Percentiles rank a stretch among this genome's conserved stretches.
These are phyloP conservation scores for Mortierella sp. DNA, from an alignment of 371 early-diverging fungal species.

Conservation along the genomic window DNA sequence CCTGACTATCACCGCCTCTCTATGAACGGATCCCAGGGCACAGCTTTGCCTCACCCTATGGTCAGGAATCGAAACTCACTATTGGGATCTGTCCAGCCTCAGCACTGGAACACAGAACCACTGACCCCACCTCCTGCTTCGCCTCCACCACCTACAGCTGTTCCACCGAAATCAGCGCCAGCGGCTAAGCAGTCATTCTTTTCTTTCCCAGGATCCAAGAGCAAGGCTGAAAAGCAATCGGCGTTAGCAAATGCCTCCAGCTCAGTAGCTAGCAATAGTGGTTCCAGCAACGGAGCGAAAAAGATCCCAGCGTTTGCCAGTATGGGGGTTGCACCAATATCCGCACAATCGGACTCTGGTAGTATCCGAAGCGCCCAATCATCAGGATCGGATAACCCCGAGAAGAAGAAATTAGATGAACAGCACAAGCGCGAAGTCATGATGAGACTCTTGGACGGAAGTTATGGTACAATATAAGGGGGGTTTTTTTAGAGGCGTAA, in stretches of 20 bases:
- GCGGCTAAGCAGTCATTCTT: slow-evolving; percentile 42
- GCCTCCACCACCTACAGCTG: slow-evolving; percentile 40
- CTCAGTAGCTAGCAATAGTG: slow-evolving; percentile 19
- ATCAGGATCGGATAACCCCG: slow-evolving; percentile 21
- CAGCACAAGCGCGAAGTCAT: slow-evolving; percentile 47
- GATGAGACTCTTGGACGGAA: slow-evolving; percentile 39
- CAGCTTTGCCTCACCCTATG: slow-evolving; percentile 54
- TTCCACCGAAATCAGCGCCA: slow-evolving; percentile 25
- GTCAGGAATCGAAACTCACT: slow-evolving; percentile 46
- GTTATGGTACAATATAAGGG: slow-evolving; percentile 11
- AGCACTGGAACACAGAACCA: slow-evolving; percentile 56
- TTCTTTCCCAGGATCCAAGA: slow-evolving; percentile 50
- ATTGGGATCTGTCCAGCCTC: slow-evolving; percentile 35
- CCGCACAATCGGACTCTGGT: slow-evolving; percentile 21
- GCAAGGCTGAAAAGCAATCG: slow-evolving; percentile 31
- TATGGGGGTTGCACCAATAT: slow-evolving; percentile 15
- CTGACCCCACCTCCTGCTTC: slow-evolving; percentile 54
- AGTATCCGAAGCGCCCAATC: slow-evolving; percentile 40
- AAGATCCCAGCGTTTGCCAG: slow-evolving; percentile 24
- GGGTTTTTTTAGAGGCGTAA: not conserved
- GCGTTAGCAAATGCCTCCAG: slow-evolving; percentile 12
- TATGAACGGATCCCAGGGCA: slow-evolving; percentile 37
- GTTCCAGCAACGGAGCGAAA: slow-evolving; percentile 5
- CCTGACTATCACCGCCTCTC: slow-evolving; percentile 43
- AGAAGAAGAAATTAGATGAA: slow-evolving; percentile 39